Base-by-base conservation (phyloP, 768 basidiomycete species). In the Mycena pura region DNA sequence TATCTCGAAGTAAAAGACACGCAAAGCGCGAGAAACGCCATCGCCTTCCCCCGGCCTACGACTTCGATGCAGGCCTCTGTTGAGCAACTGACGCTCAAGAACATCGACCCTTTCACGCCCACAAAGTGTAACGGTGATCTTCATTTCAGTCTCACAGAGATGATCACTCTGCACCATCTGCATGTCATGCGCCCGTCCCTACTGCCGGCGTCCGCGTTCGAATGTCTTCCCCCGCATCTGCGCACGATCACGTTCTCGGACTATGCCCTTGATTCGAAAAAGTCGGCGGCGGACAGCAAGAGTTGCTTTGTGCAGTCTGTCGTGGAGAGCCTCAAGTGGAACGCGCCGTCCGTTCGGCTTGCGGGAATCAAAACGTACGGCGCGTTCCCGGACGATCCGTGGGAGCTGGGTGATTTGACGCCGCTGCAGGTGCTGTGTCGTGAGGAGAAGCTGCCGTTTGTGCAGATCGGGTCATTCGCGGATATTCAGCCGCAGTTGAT, bases 401-500 rank as follows among this genome's bases (percentile, higher is more conserved):
- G 62, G 62, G 62, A 63, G 21, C 19, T 59, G 45, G 62, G 62
- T 14, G 39, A 63, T 34, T 19, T 63, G 28, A 43, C 38, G 32
- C 45, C 51, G 5, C 1, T 63, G 14, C 29, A 22, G 11, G 13
- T 28, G 29, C 17, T 54, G 51, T 59, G 62, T 29, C 39, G 38
- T 19, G 19, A 43, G n/a, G 27, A 40, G 11, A 15, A 34, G 6
- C 51, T 63, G 13, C 62, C 62, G 21, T 58, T 63, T 24, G 43
- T 51, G 0, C 55, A 57, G 24, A 58, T 53, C 21, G 56, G 62
- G 11, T 21, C 50, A 3, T 59, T 40, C 22, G 62, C 62, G 1
- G 62, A 63, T 32, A 58, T 63, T 6, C 51, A 59, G 27, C 51
- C 62, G 1, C 39, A 63, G 27, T 27, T 63, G 38, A 63, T 63